These are phyloP conservation scores for Colletotrichum viniferum DNA, from an alignment of 2,329 filamentous ascomycete genomes.

Conservation along the genomic window DNA sequence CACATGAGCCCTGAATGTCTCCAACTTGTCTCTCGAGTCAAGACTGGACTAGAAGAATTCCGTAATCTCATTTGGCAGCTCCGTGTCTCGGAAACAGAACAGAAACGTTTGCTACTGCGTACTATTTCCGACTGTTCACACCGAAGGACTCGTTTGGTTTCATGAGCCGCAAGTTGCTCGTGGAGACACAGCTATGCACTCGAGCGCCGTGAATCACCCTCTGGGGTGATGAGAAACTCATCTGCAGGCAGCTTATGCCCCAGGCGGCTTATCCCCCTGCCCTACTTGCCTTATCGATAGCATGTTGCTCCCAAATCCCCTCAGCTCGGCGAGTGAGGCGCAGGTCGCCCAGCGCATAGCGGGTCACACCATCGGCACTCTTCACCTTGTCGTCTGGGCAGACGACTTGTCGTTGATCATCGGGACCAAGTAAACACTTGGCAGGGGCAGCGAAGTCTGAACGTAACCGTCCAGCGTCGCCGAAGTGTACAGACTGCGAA, in stretches of 20 bases:
- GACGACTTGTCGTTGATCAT: background rate
- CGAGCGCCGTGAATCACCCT: background rate
- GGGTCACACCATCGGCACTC: background rate
- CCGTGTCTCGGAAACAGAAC: background rate
- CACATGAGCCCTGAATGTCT: background rate
- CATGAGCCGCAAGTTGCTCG: background rate
- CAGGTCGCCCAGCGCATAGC: background rate
- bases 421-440: background rate
- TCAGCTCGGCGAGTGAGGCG: slow-evolving; percentile 16
- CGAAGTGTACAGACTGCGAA: background rate
- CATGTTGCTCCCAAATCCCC: background rate
- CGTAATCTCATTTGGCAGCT: background rate
- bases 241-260: background rate
- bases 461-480: background rate
- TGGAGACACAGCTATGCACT: background rate
- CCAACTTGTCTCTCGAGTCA: background rate
- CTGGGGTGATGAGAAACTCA: background rate
- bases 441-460: background rate
- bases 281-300: slow-evolving; percentile 3
- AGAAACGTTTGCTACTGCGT: background rate
- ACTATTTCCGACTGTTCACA: background rate
- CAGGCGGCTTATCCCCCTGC: background rate
- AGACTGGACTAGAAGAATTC: background rate
- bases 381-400: background rate
- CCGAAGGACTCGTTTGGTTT: background rate